These are phyloP conservation scores for Rhodotorula babjevae DNA, from an alignment of 768 basidiomycete species.

Conservation along the genomic window DNA sequence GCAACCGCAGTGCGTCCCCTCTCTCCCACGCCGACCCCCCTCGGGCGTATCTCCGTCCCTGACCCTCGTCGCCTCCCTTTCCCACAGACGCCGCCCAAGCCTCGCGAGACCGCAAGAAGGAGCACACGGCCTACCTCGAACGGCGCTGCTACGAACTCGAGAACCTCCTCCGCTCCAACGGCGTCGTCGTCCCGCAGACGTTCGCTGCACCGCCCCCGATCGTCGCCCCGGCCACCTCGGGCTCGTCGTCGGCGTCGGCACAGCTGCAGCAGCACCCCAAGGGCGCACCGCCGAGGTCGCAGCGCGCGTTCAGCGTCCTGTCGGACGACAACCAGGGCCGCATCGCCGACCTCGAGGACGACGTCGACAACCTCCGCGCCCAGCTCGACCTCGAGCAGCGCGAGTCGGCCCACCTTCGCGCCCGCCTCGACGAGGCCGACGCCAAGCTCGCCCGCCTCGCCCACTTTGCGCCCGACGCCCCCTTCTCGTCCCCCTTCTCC, in stretches of 20 bases:
- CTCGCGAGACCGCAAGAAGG: slow-evolving; percentile 37
- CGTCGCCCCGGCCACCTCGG: background rate
- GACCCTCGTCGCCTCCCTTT: background rate
- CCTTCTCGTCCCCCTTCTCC: slow-evolving; percentile 1
- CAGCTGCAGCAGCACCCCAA: background rate
- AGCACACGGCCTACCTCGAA: slow-evolving; percentile 28
- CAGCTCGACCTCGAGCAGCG: slow-evolving; percentile 32
- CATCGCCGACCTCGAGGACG: slow-evolving; percentile 33
- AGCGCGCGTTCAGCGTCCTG: slow-evolving; percentile 1
- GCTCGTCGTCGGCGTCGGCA: background rate
- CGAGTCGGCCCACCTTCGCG: slow-evolving; percentile 17
- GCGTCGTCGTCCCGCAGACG: background rate
- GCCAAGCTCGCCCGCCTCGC: slow-evolving; percentile 6
- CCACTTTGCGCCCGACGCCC: background rate
- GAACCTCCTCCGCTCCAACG: slow-evolving; percentile 1
- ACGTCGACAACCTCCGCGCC: slow-evolving; percentile 28
- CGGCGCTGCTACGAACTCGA: slow-evolving; percentile 27
- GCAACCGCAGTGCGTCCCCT: slow-evolving; percentile 32
- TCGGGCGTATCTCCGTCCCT: background rate
- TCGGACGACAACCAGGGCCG: background rate
- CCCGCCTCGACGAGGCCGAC: slow-evolving; percentile 20
- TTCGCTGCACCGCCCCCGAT: background rate
- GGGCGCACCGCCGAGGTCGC: background rate
- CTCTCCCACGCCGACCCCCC: background rate
- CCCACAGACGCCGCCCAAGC: slow-evolving; percentile 36